These are phyloP conservation scores for Aspergillus asperescens DNA, from an alignment of 495 filamentous ascomycete species.

Conservation along the genomic window DNA sequence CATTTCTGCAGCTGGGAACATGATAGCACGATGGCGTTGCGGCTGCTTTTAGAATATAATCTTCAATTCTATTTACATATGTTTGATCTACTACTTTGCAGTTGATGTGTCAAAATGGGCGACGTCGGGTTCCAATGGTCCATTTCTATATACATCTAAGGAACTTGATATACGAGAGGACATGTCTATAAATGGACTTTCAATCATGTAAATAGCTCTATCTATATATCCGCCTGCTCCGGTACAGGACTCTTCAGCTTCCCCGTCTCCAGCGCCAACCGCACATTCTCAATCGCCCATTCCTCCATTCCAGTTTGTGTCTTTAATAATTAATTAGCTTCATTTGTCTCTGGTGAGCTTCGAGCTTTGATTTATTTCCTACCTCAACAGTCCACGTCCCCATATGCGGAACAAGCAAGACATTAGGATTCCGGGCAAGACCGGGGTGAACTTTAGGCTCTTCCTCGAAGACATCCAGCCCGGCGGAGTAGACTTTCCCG, in stretches of 20 bases:
- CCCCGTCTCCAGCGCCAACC: slow-evolving; percentile 48
- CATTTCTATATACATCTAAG: slow-evolving; percentile 1
- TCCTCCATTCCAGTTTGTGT: slow-evolving; percentile 62
- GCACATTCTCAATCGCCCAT: slow-evolving; percentile 58
- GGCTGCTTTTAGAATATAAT: slow-evolving; percentile 13
- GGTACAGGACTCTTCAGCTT: slow-evolving; percentile 53
- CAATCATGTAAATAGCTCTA: background rate
- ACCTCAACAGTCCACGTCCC: slow-evolving; percentile 64
- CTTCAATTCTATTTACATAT: slow-evolving; percentile 7
- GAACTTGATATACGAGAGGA: background rate
- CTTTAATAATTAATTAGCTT: no score
- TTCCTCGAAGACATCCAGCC: slow-evolving; percentile 66
- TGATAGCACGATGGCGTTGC: slow-evolving; percentile 19
- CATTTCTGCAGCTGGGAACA: slow-evolving; percentile 16
- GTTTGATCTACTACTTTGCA: background rate
- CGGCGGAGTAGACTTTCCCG: slow-evolving; percentile 56
- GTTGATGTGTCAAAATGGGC: background rate
- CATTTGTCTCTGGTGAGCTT: no score
- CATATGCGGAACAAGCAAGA: slow-evolving; percentile 63
- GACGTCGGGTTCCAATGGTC: background rate
- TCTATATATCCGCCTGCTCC: slow-evolving; percentile 50
- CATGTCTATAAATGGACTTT: no score
- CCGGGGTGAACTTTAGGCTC: slow-evolving; percentile 63
- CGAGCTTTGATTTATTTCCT: no score
- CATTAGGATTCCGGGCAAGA: slow-evolving; percentile 53